A percentile compares a stretch with the other conserved stretches of the same genome.
These are phyloP conservation scores for Stagonosporopsis chrysanthemi DNA, from an alignment of 2,329 filamentous ascomycete genomes.

Conservation along the genomic window DNA sequence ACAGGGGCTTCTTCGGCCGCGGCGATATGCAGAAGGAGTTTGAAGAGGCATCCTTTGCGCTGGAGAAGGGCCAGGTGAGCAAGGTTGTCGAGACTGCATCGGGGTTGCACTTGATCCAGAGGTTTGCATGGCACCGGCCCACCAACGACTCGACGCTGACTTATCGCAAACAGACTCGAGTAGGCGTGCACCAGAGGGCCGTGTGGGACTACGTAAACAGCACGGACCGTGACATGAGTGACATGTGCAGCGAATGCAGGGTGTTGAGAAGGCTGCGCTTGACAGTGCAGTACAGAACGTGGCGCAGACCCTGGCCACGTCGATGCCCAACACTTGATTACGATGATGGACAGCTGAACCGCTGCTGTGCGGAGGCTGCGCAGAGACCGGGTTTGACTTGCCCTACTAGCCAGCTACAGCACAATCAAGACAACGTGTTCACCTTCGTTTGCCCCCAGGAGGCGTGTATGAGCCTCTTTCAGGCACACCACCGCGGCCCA, in stretches of 20 bases:
- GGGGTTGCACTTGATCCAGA: constrained; percentile 93
- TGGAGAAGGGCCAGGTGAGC: constrained; percentile 87
- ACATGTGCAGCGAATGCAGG: constrained; percentile 3
- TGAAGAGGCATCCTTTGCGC: constrained; percentile 91
- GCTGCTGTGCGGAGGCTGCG: constrained; percentile 12
- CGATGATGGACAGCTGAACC: neutral
- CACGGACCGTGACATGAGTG: constrained; percentile 3
- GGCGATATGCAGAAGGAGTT: constrained; percentile 99
- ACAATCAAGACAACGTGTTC: constrained; percentile 27
- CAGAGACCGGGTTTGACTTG: constrained; percentile 16
- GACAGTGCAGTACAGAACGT: constrained; percentile 17
- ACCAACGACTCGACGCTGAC: constrained; percentile 6
- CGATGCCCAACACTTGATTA: constrained; percentile 21
- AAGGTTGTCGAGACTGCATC: constrained; percentile 89
- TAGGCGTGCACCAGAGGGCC: constrained; percentile 8
- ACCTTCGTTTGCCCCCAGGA: constrained; percentile 14
- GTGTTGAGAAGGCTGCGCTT: constrained; percentile 20
- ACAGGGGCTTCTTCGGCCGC: constrained; percentile 84
- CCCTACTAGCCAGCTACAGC: constrained; percentile 22
- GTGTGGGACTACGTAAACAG: constrained; percentile 3
- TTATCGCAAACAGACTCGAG: constrained; percentile 13
- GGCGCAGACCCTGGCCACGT: constrained; percentile 18
- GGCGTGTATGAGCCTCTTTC: neutral
- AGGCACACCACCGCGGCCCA: neutral
- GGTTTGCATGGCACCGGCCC: constrained; percentile 61